Evolutionary conservation across 2,329 filamentous ascomycete genomes (phyloP).

Genomic region (Monilinia laxa): DNA sequence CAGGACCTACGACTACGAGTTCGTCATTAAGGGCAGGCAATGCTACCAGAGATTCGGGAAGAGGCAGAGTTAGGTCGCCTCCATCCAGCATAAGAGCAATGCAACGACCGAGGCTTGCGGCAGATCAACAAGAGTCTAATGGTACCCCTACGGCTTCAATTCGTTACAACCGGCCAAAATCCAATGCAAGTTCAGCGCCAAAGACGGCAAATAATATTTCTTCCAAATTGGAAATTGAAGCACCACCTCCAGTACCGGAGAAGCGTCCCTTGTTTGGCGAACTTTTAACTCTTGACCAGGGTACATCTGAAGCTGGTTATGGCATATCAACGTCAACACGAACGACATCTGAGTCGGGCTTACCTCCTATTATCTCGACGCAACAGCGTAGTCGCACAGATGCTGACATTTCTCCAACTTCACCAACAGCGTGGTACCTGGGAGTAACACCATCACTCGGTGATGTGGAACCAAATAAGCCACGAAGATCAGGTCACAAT

Average conservation of each 20-base stretch:
- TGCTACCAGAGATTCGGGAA: slow-evolving; percentile 29
- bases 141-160: slow-evolving; percentile 60
- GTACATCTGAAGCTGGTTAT: slow-evolving; percentile 55
- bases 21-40: slow-evolving; percentile 28
- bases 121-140: slow-evolving; percentile 53
- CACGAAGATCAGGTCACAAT: slow-evolving; percentile 44
- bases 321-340: slow-evolving; percentile 57
- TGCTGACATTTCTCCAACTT: slow-evolving; percentile 57
- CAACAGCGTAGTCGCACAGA: slow-evolving; percentile 58
- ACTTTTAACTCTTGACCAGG: slow-evolving; percentile 60
- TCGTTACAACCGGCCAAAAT: slow-evolving; percentile 52
- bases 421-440: slow-evolving; percentile 66
- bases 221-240: slow-evolving; percentile 38
- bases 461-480: slow-evolving; percentile 36
- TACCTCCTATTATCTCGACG: slow-evolving; percentile 49
- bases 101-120: slow-evolving; percentile 49
- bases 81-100: slow-evolving; percentile 29
- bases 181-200: slow-evolving; percentile 42
- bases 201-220: slow-evolving; percentile 48
- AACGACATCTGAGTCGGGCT: slow-evolving; percentile 70
- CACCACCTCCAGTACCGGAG: slow-evolving; percentile 33
- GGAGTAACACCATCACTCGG: slow-evolving; percentile 47
- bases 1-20: slow-evolving; percentile 23
- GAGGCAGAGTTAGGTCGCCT: slow-evolving; percentile 31
- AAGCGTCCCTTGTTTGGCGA: slow-evolving; percentile 72